Evolutionary conservation across 768 basidiomycete genomes (phyloP).

Genomic region (Lactarius tabidus): DNA sequence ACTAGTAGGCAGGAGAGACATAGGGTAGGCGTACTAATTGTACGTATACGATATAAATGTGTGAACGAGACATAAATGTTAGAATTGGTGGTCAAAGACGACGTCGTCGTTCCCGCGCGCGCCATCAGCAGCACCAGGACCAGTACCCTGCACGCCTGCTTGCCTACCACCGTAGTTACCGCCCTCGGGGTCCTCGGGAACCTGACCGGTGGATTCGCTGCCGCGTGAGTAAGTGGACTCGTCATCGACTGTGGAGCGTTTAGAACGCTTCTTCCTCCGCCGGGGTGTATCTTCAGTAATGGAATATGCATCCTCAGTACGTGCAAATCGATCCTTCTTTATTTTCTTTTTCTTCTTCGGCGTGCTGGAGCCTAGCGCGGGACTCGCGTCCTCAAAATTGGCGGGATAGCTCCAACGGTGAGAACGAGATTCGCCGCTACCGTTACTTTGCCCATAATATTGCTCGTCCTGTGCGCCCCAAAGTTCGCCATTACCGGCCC

Average conservation of each 20-base stretch:
- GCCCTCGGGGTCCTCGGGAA: slow-evolving; percentile 72
- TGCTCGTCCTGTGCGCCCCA: slow-evolving; percentile 77
- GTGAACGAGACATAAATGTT: not conserved
- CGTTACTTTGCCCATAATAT: slow-evolving; percentile 54
- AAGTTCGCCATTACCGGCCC: slow-evolving; percentile 49
- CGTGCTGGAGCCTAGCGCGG: slow-evolving; percentile 37
- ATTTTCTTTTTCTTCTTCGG: slow-evolving; percentile 65
- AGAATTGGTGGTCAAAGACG: slow-evolving; percentile 67
- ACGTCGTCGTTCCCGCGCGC: slow-evolving; percentile 98
- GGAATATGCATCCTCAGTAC: slow-evolving; percentile 80
- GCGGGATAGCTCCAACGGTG: slow-evolving; percentile 81
- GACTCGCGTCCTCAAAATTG: slow-evolving; percentile 60
- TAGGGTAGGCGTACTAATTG: not conserved
- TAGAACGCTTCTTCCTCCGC: slow-evolving; percentile 61
- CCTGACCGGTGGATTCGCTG: slow-evolving; percentile 42
- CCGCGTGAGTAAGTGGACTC: slow-evolving; percentile 34
- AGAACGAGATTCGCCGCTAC: slow-evolving; percentile 33
- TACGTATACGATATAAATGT: not conserved
- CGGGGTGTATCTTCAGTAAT: slow-evolving; percentile 38
- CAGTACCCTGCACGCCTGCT: slow-evolving; percentile 73
- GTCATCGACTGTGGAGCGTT: slow-evolving; percentile 39
- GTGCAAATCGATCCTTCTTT: slow-evolving; percentile 85
- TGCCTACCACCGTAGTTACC: slow-evolving; percentile 74
- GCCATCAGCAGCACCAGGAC: slow-evolving; percentile 45
- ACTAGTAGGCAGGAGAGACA: not conserved